These are phyloP conservation scores for Rubus parviflorus DNA, from an alignment of 306 rosid species.

Conservation along the genomic window DNA sequence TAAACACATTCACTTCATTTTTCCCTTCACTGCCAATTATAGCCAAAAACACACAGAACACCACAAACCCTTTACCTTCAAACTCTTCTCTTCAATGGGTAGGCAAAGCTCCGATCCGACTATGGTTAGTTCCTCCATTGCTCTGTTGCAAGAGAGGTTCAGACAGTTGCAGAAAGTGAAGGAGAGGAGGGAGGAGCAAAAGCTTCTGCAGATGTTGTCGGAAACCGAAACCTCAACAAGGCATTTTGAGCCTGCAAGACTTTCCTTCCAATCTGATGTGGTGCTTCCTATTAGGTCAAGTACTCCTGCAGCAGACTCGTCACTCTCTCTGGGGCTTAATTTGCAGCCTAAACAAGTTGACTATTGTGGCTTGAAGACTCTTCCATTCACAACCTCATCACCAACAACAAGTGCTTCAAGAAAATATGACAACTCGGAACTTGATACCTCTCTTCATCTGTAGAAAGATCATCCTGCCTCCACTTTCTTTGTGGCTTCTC, in stretches of 20 bases:
- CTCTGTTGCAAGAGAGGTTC: constrained; percentile 92
- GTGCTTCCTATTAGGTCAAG: constrained; percentile 21
- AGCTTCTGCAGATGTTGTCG: constrained; percentile 51
- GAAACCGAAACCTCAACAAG: constrained; percentile 33
- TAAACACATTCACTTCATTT: constrained; percentile 30
- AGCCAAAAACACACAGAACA: constrained; percentile 39
- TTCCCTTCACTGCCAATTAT: constrained; percentile 51
- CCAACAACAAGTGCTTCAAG: constrained; percentile 41
- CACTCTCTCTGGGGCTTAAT: constrained; percentile 67
- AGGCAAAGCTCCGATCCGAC: constrained; percentile 61
- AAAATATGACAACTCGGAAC: constrained; percentile 62
- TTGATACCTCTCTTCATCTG: constrained; percentile 95
- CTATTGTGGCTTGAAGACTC: constrained; percentile 29
- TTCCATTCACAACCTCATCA: constrained; percentile 32
- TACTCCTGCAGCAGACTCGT: constrained; percentile 33
- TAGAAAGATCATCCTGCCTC: constrained; percentile 34
- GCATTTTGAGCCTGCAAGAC: constrained; percentile 29
- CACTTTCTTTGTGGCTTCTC: constrained; percentile 1
- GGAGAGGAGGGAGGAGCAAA: constrained; percentile 77
- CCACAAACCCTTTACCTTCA: constrained; percentile 8
- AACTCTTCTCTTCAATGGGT: constrained; percentile 51
- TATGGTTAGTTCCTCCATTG: constrained; percentile 72
- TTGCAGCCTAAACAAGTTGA: constrained; percentile 39
- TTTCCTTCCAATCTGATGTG: constrained; percentile 37
- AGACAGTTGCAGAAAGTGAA: constrained; percentile 88